Evolutionary conservation across 768 basidiomycete genomes (phyloP).

Genomic region (Mycena rebaudengoi): DNA sequence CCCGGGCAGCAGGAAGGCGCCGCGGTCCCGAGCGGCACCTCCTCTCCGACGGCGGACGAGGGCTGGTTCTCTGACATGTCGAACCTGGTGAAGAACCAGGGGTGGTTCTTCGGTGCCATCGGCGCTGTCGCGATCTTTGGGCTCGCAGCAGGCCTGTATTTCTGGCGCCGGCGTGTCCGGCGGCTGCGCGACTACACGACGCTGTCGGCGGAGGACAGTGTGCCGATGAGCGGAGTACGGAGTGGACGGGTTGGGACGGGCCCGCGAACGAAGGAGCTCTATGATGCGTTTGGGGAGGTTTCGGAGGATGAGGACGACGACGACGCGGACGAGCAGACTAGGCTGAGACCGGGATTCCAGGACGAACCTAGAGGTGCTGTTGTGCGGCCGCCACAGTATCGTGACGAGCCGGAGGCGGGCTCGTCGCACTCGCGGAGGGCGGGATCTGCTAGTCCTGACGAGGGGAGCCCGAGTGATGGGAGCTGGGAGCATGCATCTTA

Average conservation of each 20-base stretch:
- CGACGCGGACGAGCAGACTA: conserved; percentile 77
- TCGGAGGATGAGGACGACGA: conserved; percentile 86
- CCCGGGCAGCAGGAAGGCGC: conserved; percentile 37
- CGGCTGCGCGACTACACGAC: conserved; percentile 62
- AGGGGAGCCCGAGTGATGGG: conserved; percentile 59
- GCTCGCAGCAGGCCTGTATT: conserved; percentile 73
- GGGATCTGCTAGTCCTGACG: conserved; percentile 44
- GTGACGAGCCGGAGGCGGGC: conserved; percentile 62
- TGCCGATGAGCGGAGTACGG: conserved; percentile 80
- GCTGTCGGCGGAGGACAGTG: conserved; percentile 69
- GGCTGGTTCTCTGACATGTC: conserved; percentile 88
- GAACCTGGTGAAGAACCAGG: conserved; percentile 75
- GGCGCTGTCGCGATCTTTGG: conserved; percentile 82
- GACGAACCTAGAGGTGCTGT: conserved; percentile 59
- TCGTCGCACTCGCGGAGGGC: conserved; percentile 6
- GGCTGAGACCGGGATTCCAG: conserved; percentile 69
- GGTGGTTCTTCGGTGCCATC: conserved; percentile 92
- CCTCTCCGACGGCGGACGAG: conserved; percentile 66
- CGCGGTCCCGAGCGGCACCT: conserved; percentile 33
- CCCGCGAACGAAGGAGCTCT: conserved; percentile 85
- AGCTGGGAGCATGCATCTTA: conserved; percentile 80
- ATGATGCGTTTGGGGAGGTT: conserved; percentile 94
- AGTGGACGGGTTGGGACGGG: conserved; percentile 43
- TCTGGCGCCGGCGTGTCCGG: conserved; percentile 73
- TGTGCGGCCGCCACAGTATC: conserved; percentile 46